A percentile compares a stretch with the other conserved stretches of the same genome.
Evolutionary conservation across 2,329 filamentous ascomycete species (phyloP).

Genomic region (Aspergillus sp.): DNA sequence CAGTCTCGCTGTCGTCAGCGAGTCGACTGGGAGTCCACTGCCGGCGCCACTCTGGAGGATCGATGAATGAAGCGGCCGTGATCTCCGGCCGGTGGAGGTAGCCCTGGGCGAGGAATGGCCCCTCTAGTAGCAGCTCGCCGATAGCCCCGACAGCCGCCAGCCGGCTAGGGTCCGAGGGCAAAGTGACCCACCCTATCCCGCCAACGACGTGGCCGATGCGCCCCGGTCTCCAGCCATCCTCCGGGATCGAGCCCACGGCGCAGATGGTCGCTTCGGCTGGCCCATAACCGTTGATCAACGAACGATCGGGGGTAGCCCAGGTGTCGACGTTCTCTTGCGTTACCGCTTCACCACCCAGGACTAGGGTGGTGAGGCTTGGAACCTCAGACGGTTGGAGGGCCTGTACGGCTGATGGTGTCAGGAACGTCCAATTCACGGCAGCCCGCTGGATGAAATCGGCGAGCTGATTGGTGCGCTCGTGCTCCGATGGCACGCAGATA

Average conservation of each 20-base stretch:
- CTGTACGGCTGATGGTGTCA: background rate
- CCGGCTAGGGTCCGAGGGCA: constrained; percentile 1
- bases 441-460: background rate
- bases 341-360: background rate
- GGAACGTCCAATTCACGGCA: background rate
- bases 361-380: background rate
- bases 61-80: too few species aligned
- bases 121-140: constrained; percentile 11
- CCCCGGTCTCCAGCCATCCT: constrained; percentile 7
- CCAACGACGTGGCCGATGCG: constrained; percentile 18
- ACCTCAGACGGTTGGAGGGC: background rate
- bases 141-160: constrained; percentile 10
- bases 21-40: too few species aligned
- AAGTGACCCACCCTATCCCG: constrained; percentile 24
- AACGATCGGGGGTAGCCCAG: constrained; percentile 31
- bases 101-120: background rate
- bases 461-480: background rate
- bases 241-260: constrained; percentile 12
- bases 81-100: too few species aligned
- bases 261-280: constrained; percentile 24
- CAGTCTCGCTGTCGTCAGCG: too few species aligned
- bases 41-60: too few species aligned
- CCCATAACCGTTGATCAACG: constrained; percentile 37
- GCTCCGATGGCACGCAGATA: constrained; percentile 3
- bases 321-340: constrained; percentile 31